phyloP scores from a whole-genome alignment of 805 yeast species.

The Cyberlindnera maclurae region DNA sequence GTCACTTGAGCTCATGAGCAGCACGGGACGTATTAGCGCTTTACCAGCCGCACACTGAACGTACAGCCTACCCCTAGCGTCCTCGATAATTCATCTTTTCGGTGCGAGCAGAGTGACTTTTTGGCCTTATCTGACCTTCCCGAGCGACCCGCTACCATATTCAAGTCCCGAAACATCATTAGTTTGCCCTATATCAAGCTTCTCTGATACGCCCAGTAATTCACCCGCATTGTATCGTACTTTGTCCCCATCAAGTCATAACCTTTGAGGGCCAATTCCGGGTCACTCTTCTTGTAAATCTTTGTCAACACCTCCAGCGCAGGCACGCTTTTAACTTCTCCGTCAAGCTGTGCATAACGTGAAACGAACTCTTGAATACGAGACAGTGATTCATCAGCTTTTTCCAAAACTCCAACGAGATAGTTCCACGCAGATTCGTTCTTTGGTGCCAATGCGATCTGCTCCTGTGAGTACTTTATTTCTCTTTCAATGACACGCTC shows the following conservation, averaged over 20 bases:
- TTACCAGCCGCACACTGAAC: too few species aligned
- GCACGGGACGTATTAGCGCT: too few species aligned
- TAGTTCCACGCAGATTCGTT: constrained; percentile 88
- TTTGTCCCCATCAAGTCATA: constrained; percentile 44
- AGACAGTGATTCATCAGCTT: constrained; percentile 23
- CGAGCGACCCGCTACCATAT: too few species aligned
- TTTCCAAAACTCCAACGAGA: constrained; percentile 47
- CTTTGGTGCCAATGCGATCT: constrained; percentile 60
- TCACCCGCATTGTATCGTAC: constrained; percentile 55
- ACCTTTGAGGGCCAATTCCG: constrained; percentile 32
- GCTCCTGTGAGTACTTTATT: constrained; percentile 39
- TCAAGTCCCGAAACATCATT: too few species aligned
- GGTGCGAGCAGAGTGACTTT: too few species aligned
- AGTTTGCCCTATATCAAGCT: not conserved
- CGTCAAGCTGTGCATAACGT: constrained; percentile 30
- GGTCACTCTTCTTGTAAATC: constrained; percentile 28
- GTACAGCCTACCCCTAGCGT: too few species aligned
- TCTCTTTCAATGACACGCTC: constrained; percentile 36
- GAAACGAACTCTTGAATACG: constrained; percentile 40
- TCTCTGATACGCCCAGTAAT: constrained; percentile 52
- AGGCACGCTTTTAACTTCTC: constrained; percentile 34
- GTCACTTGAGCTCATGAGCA: too few species aligned
- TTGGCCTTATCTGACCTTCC: too few species aligned
- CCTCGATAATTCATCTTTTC: too few species aligned
- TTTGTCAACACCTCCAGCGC: constrained; percentile 61